Evolutionary conservation across 495 filamentous ascomycete species (phyloP).

Genomic region (Chlorociboria aeruginascens): DNA sequence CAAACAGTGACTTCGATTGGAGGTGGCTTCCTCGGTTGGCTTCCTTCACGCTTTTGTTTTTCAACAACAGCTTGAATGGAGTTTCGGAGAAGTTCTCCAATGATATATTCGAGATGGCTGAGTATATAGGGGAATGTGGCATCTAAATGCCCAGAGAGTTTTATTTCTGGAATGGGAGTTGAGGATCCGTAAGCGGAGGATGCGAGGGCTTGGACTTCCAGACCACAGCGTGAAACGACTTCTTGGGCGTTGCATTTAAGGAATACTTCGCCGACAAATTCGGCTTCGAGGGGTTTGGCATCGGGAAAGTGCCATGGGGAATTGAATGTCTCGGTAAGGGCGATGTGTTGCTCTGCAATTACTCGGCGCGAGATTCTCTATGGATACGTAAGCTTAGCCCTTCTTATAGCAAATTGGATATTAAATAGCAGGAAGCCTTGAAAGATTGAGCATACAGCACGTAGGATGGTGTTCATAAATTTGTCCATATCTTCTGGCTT

Average conservation of each 20-base stretch:
- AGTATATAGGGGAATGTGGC: constrained; percentile 95
- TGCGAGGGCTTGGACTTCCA: constrained; percentile 56
- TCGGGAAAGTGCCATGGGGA: constrained; percentile 84
- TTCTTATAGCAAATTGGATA: constrained; percentile 1
- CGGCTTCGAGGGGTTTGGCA: constrained; percentile 49
- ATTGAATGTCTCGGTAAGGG: constrained; percentile 93
- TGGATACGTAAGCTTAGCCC: background rate
- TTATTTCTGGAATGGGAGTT: constrained; percentile 63
- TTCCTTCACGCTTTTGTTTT: constrained; percentile 28
- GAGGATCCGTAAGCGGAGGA: constrained; percentile 57
- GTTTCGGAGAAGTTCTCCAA: constrained; percentile 91
- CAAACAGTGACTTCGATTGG: constrained; percentile 91
- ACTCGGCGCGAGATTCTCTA: constrained; percentile 89
- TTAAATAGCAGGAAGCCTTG: background rate
- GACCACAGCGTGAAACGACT: constrained; percentile 72
- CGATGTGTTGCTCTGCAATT: constrained; percentile 94
- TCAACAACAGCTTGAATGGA: constrained; percentile 87
- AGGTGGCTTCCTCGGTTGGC: constrained; percentile 35
- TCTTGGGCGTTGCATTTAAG: constrained; percentile 87
- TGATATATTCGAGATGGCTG: constrained; percentile 91
- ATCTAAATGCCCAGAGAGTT: constrained; percentile 73
- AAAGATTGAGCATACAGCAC: constrained; percentile 51
- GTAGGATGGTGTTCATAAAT: constrained; percentile 89
- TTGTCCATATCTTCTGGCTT: constrained; percentile 68
- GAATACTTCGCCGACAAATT: constrained; percentile 93